Conservation (phyloP, 148 eudicot genomes). For the Gaultheria prostrata region DNA sequence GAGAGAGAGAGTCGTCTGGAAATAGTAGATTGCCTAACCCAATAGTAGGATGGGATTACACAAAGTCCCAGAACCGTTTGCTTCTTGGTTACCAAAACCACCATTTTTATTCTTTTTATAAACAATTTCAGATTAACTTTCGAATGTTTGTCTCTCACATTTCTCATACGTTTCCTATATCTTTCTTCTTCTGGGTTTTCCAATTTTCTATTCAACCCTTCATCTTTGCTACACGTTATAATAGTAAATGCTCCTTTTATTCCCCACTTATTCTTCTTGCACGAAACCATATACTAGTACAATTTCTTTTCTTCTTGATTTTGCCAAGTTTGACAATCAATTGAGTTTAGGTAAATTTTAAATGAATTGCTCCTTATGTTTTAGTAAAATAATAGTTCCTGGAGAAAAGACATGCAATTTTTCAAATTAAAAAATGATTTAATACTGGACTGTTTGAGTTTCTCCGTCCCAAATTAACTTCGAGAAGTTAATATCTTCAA, state of each 20-base stretch:
- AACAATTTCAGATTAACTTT: neutral
- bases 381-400: no score
- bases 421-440: no score
- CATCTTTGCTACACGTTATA: neutral
- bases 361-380: no score
- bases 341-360: no score
- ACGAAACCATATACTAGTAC: neutral
- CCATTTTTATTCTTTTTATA: neutral
- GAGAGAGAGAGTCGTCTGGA: neutral
- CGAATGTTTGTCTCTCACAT: neutral
- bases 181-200: neutral
- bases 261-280: neutral
- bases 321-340: no score
- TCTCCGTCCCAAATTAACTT: no score
- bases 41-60: neutral
- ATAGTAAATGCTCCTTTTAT: neutral
- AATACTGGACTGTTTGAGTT: no score
- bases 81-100: constrained; percentile 6
- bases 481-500: no score
- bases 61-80: neutral
- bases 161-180: neutral
- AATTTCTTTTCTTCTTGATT: neutral
- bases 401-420: no score
- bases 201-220: neutral
- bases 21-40: constrained; percentile 1